Evolutionary conservation across 768 basidiomycete species (phyloP), one percentile per base, ranked within the genome.

Genomic region (Mycena albidolilacea): DNA sequence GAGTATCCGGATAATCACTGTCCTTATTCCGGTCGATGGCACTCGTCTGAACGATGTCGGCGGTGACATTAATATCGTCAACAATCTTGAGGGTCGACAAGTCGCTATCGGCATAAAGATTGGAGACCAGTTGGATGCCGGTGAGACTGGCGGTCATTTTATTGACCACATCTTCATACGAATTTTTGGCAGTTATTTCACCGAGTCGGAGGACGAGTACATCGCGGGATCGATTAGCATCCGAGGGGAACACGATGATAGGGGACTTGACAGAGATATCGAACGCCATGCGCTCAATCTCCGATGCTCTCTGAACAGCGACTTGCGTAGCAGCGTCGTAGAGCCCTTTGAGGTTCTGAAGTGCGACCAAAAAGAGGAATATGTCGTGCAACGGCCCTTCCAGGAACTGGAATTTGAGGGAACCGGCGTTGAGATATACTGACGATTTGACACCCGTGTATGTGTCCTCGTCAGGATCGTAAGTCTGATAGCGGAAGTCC

Each of bases 271-370:
- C 86, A 35, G 92, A 91, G n/a, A 99, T 80, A 70, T 96, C 90
- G 82, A 97, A 98, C 80, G 95, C 91, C 94, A 99, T 97, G 64
- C 92, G 90, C 76, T 95, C 92, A n/a, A 97, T 94, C 81, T 95
- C 95, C n/a, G 95, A 91, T 6, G 97, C 98, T 60, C 89, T 87
- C 80, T 98, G 95, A 35, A 95, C 96, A 48, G 98, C 98, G 23
- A 91, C 97, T 79, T 95, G 92, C 2, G 95, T 94, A 12, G 97
- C 97, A 21, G 97, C 91, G 82, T 99, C 97, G 76, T 99, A 99
- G 12, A 99, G 81, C 2, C 93, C 94, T 84, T 99, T 99, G 77
- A 99, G 90, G 74, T 91, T 92, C 6, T 96, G 95, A 46, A 99
- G 90, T 79, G 96, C 94, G 70, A 90, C 84, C 46, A 96, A 80